Base-by-base conservation (phyloP, 345 rosid species). In the Isatis tinctoria region DNA sequence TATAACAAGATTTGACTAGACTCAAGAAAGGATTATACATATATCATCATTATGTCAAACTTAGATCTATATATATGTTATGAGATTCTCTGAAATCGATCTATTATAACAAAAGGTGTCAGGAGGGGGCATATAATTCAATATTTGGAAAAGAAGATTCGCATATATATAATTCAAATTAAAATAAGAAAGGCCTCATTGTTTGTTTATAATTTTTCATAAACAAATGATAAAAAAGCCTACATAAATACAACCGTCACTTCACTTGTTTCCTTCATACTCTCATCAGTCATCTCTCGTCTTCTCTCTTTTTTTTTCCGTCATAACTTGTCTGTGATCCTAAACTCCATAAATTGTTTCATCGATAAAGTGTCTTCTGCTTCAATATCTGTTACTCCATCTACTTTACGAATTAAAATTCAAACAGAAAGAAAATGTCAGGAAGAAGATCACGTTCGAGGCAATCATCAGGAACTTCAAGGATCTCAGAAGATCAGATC, bases 381-480 rank as follows among this genome's bases (percentile, higher is more conserved):
- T 45, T 56, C 44, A 13, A 17, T 12, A 45, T 69, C 52, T 36
- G 7, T 54, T 5, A 41, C 22, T 30, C n/a, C 26, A 26, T 36
- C 64, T 28, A 54, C 71, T 65, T 53, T 36, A 59, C 24, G 13
- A 18, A 12, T 5, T 53, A 44, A 65, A 8, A 60, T 9, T 14
- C 44, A 59, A 13, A 33, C 2, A 26, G 8, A 20, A 8, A 40
- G 12, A 84, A 68, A 80, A 93, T 93, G 98, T 89, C 98, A 2
- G 85, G 86, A 87, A 82, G 96, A 84, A 90, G 98, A 83, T 90
- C 98, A 43, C 85, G 88, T 65, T 85, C 98, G 1, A 85, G 97
- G 3, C 82, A 87, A 65, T 89, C 86, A 63, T 76, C 94, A 30
- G 83, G 85, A 58, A 70, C 54, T 72, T 79, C 97, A 1, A 82